Evolutionary conservation across 1,284 basidiomycete genomes (phyloP), one percentile per base, ranked within the genome.

Genomic region (Fomitopsis palustris): DNA sequence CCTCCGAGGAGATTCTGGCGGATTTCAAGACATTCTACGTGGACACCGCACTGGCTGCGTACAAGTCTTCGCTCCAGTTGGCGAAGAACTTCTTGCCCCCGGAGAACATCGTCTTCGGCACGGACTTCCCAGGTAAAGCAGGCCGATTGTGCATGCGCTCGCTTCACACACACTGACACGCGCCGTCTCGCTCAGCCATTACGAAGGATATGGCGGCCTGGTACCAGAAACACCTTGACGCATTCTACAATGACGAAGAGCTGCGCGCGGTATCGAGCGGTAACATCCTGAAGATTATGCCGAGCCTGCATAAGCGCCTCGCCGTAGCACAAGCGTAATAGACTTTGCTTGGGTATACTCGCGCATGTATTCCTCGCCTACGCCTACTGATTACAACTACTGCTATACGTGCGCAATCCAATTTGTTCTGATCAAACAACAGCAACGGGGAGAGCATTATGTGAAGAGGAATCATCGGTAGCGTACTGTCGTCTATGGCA

Each of bases 11-110:
- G 62, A 87, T 90, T 29, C 64, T 89, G 6, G 72, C 80, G 10
- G 87, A 88, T 67, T 89, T 90, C 71, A 77, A 76, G 67, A 80
- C 73, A 19, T 90, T 89, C 67, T 90, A 87, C 72, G 89, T 80
- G 64, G 88, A 90, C 59, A 86, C 83, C 0, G 88, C 88, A 17
- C 71, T 90, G 62, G 82, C 81, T 65, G 78, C 83, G 1, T 79
- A 83, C 65, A 76, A 78, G 51, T 70, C 77, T 19, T 85, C 75
- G 53, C 72, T 89, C 19, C 67, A 72, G 12, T 76, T 79, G 1
- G 75, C 85, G 66, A 74, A 83, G 52, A 67, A 69, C 9, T 83
- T 86, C 65, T 77, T 82, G 2, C 67, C 73, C 21, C 67, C 70
- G 1, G 78, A 82, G 54, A 81, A 70, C 52, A 69, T 90, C 52